phyloP scores from a whole-genome alignment of 345 rosid genomes.

The Cochlearia excelsa region DNA sequence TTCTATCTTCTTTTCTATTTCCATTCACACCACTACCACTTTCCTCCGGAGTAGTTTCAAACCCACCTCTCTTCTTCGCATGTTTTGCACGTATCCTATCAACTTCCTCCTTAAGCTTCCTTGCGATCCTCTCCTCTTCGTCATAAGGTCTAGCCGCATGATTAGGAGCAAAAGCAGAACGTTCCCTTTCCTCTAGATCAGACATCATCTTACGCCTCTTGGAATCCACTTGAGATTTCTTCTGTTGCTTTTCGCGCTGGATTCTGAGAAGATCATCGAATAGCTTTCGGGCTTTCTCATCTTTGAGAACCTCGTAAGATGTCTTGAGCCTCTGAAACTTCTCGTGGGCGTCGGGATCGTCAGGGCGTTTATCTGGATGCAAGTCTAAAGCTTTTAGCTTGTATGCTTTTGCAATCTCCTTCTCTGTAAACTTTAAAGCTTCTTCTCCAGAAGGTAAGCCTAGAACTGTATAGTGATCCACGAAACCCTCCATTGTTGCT shows the following conservation, averaged over 20 bases:
- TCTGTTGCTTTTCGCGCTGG: conserved; percentile 61
- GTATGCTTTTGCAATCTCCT: conserved; percentile 78
- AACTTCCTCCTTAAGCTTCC: conserved; percentile 73
- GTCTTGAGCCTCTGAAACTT: conserved; percentile 74
- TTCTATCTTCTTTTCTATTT: conserved; percentile 32
- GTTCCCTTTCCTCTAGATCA: conserved; percentile 82
- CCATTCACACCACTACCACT: conserved; percentile 34
- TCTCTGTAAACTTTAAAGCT: conserved; percentile 62
- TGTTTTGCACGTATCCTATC: conserved; percentile 68
- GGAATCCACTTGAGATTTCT: conserved; percentile 54
- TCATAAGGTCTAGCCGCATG: conserved; percentile 41
- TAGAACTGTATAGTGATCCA: conserved; percentile 74
- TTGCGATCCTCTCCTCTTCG: conserved; percentile 66
- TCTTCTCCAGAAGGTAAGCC: conserved; percentile 89
- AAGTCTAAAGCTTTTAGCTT: conserved; percentile 65
- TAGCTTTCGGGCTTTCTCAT: conserved; percentile 74
- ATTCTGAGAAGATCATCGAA: conserved; percentile 76
- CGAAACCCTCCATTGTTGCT: conserved; percentile 48
- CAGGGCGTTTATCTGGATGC: conserved; percentile 85
- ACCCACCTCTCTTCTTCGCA: conserved; percentile 35
- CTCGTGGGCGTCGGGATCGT: conserved; percentile 76
- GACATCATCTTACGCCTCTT: conserved; percentile 75
- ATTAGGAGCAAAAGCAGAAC: conserved; percentile 59
- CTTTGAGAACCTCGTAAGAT: conserved; percentile 73
- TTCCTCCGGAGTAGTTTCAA: conserved; percentile 36